Percentiles rank a stretch among this genome's conserved stretches.
These are phyloP conservation scores for Pontederia paniculata DNA, from an alignment of 176 grass and related monocot species.

Conservation along the genomic window DNA sequence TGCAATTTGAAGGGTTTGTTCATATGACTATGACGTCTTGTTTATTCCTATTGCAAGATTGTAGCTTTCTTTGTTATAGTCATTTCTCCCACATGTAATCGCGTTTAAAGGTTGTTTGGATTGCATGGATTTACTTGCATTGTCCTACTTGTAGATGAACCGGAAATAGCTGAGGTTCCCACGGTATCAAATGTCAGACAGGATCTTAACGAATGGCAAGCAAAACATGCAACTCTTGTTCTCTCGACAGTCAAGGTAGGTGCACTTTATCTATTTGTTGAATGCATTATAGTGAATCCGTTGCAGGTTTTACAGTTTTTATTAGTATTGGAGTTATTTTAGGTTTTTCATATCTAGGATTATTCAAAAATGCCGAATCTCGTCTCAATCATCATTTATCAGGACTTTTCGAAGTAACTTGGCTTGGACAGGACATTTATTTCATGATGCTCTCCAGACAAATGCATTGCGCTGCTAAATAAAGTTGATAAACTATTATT, in stretches of 20 bases:
- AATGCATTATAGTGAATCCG: constrained; percentile 3
- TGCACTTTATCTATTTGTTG: background rate
- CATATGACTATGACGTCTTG: background rate
- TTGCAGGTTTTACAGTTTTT: background rate
- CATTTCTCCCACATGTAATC: background rate
- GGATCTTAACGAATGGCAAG: constrained; percentile 98
- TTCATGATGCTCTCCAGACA: too few species aligned
- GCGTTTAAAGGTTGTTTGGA: constrained; percentile 1
- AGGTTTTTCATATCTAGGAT: background rate
- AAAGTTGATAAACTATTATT: too few species aligned
- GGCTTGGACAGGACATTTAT: too few species aligned
- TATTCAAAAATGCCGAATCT: too few species aligned
- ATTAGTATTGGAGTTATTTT: constrained; percentile 5
- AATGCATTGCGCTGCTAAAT: too few species aligned
- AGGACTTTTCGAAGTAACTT: too few species aligned
- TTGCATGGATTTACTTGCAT: constrained; percentile 11
- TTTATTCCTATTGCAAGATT: background rate
- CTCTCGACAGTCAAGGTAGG: constrained; percentile 81
- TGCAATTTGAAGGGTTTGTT: background rate
- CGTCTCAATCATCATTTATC: too few species aligned
- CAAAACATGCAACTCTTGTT: constrained; percentile 80
- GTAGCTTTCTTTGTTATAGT: background rate
- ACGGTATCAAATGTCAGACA: constrained; percentile 94
- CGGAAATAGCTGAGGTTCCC: constrained; percentile 51
- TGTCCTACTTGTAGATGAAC: constrained; percentile 46